Conservation (phyloP, 2,329 filamentous ascomycete species). For the Septoria petroselini region DNA sequence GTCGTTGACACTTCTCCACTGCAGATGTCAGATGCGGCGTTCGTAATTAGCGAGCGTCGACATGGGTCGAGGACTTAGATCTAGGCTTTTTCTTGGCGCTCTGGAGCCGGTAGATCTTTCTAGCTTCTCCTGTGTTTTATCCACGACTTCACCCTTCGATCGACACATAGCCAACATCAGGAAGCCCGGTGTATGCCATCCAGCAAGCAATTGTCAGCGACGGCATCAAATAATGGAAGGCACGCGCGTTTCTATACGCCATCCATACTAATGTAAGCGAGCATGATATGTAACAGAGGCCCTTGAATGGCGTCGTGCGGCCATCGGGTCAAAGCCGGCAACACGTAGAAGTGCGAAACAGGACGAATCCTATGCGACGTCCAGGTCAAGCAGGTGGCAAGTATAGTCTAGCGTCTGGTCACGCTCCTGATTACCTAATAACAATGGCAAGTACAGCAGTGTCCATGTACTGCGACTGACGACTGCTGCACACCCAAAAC, state of each 20-base stretch:
- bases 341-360: neutral
- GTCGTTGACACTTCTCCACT: no score
- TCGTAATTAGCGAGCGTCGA: slow-evolving; percentile 1
- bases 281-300: no score
- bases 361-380: neutral
- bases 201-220: no score
- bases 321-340: neutral
- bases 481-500: neutral
- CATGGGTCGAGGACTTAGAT: neutral
- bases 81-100: no score
- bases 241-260: no score
- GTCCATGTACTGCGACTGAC: neutral
- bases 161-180: neutral
- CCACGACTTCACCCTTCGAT: slow-evolving; percentile 1
- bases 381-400: neutral
- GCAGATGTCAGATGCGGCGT: no score
- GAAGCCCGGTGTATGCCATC: no score
- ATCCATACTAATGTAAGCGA: no score
- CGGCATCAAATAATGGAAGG: no score
- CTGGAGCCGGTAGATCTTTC: no score
- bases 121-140: neutral
- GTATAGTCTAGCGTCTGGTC: neutral
- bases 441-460: no score
- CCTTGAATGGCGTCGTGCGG: no score
- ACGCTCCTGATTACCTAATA: neutral